Conservation (phyloP, 208 protist species). For the Trypanosoma congolense region DNA sequence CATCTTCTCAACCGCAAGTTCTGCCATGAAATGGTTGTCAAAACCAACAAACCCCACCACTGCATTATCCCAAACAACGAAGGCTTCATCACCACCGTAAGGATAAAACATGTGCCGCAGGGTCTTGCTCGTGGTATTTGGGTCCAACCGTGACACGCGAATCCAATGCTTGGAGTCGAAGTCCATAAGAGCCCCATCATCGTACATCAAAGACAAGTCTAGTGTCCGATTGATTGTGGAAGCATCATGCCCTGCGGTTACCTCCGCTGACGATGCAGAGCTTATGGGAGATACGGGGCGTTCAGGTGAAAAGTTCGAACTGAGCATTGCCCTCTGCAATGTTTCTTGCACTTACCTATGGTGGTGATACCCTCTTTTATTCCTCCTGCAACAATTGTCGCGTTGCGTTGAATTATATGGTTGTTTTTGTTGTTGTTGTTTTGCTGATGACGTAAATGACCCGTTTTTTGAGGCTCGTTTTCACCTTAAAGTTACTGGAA, state of each 20-base stretch:
- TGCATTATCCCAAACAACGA: conserved; percentile 37
- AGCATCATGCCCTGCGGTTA: conserved; percentile 62
- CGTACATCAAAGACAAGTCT: conserved; percentile 22
- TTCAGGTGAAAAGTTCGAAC: conserved; percentile 2
- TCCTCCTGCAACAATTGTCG: no score
- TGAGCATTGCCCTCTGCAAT: conserved; percentile 1
- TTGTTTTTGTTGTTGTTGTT: no score
- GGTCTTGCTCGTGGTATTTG: conserved; percentile 38
- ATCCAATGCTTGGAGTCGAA: conserved; percentile 50
- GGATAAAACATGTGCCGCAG: conserved; percentile 81
- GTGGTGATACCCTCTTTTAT: no score
- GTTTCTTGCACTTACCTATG: no score
- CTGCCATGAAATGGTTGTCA: conserved; percentile 55
- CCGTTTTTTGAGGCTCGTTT: no score
- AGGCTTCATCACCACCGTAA: conserved; percentile 78
- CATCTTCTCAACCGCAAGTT: conserved; percentile 71
- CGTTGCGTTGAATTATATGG: no score
- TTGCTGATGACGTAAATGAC: no score
- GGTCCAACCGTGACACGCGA: conserved; percentile 48
- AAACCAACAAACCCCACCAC: conserved; percentile 77
- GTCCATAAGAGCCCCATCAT: conserved; percentile 15
- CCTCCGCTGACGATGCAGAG: conserved; percentile 57
- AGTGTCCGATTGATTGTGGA: conserved; percentile 43
- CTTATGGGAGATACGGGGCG: conserved; percentile 29
- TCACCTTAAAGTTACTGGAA: no score